These are phyloP conservation scores for Wilhelminamyces savonicus DNA, from an alignment of 805 yeast species.

Conservation along the genomic window DNA sequence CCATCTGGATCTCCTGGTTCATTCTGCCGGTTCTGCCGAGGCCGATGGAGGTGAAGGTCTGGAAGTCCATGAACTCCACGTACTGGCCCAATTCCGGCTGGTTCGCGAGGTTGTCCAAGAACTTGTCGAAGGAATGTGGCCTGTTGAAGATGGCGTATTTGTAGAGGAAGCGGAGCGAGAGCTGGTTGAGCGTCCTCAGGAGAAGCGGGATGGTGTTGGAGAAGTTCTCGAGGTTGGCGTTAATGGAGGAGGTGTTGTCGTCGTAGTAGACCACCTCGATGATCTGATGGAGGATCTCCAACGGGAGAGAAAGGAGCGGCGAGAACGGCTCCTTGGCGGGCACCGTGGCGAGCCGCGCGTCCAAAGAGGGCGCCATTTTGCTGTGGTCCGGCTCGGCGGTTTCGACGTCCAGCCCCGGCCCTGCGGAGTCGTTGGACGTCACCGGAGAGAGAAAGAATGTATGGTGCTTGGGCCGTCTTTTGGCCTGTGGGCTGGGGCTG, in stretches of 20 bases:
- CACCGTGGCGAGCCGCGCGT: no score
- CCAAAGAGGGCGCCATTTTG: no score
- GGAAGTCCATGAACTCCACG: slow-evolving; percentile 77
- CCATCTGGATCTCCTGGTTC: slow-evolving; percentile 90
- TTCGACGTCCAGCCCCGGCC: no score
- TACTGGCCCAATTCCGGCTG: slow-evolving; percentile 45
- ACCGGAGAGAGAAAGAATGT: slow-evolving; percentile 6
- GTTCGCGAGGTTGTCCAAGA: slow-evolving; percentile 49
- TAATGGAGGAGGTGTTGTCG: slow-evolving; percentile 45
- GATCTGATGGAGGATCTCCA: slow-evolving; percentile 50
- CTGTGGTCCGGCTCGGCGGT: no score
- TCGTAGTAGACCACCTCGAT: slow-evolving; percentile 51
- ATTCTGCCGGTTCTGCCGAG: slow-evolving; percentile 83
- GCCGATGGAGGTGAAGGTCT: slow-evolving; percentile 84
- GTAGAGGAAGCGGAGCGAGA: slow-evolving; percentile 54
- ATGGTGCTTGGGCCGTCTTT: no score
- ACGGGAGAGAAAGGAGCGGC: slow-evolving; percentile 36
- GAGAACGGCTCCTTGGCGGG: slow-evolving; percentile 4
- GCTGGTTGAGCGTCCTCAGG: slow-evolving; percentile 50
- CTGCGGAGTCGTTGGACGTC: slow-evolving; percentile 5
- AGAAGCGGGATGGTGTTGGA: slow-evolving; percentile 49
- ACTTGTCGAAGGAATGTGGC: slow-evolving; percentile 72
- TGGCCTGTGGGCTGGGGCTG: no score
- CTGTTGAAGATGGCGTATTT: slow-evolving; percentile 69
- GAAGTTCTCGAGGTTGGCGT: slow-evolving; percentile 46